Base-by-base conservation (phyloP, 208 protist species). In the Herpetomonas muscarum region DNA sequence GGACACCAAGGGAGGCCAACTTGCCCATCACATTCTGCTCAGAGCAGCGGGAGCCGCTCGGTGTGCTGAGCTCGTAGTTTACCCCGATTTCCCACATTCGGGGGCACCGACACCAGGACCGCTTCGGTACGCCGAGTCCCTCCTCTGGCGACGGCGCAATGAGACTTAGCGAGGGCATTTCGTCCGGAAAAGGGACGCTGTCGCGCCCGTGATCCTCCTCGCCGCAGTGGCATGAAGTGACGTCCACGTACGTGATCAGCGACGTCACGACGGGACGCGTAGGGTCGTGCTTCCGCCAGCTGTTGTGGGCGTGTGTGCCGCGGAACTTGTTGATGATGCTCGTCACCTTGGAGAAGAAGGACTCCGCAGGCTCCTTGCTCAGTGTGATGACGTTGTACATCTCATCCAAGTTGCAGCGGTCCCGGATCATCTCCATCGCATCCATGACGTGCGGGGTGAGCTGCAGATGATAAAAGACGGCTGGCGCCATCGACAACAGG, bases 41-140 rank as follows among this genome's bases (percentile, higher is more conserved):
- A 12, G 85, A 92, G 66, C 89, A 95, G 25, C 89, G 76, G 24
- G 89, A 95, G 3, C 89, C 89, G 47, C 81, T 92, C 19, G 89
- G 89, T 1, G 89, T 95, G 61, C 79, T 90, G n/a, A 95, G 81
- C 60, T 92, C 85, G 61, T 95, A 95, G 62, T 95, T 95, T 17
- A 95, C 81, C 17, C 76, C 83, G 3, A 92, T 71, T n/a, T 80
- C 85, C 48, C 67, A 79, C 32, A 59, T 56, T 12, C 89, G 83
- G 2, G 59, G 37, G 58, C 89, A 95, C 47, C 29, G 45, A 61
- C 89, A 95, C 89, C 89, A 95, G 39, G 83, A 79, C 25, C 67
- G 52, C 7, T 60, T 46, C 21, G 81, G 78, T 15, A 60, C 60
- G n/a, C 79, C 73, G 17, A 84, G 56, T 1, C 41, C 60, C 1